Evolutionary conservation across 371 early-diverging fungal genomes (phyloP).

Genomic region (Chytridium lagenaria): DNA sequence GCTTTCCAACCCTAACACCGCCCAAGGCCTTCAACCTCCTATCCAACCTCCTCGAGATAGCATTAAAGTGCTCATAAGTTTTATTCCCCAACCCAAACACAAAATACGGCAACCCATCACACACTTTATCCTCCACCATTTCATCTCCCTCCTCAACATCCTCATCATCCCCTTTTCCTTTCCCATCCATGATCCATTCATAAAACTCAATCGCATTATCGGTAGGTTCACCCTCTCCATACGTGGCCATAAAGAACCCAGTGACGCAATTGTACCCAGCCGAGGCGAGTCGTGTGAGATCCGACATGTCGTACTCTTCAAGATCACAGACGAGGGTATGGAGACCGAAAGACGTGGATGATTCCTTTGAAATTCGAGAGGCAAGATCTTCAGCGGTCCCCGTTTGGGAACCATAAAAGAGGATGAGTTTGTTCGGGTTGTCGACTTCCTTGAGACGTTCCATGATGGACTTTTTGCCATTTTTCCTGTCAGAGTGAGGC

Average conservation of each 20-base stretch:
- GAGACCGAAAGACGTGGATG: slow-evolving; percentile 74
- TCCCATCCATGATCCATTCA: slow-evolving; percentile 68
- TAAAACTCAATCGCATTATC: slow-evolving; percentile 90
- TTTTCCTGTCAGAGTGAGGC: not conserved
- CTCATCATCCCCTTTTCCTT: slow-evolving; percentile 62
- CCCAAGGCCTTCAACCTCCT: slow-evolving; percentile 70
- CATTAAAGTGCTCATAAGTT: slow-evolving; percentile 96
- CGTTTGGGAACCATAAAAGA: slow-evolving; percentile 95
- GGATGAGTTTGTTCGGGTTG: slow-evolving; percentile 51
- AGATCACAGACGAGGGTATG: slow-evolving; percentile 80
- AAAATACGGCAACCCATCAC: slow-evolving; percentile 72
- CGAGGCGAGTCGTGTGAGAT: slow-evolving; percentile 69
- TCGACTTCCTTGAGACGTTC: slow-evolving; percentile 31
- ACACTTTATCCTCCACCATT: slow-evolving; percentile 60
- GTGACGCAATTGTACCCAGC: slow-evolving; percentile 61
- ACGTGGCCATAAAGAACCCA: slow-evolving; percentile 89
- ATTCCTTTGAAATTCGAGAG: slow-evolving; percentile 83
- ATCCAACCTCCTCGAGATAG: slow-evolving; percentile 74
- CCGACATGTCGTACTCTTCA: slow-evolving; percentile 85
- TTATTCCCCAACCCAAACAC: slow-evolving; percentile 97
- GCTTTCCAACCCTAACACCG: slow-evolving; percentile 76
- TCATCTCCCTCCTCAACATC: slow-evolving; percentile 59
- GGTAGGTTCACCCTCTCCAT: slow-evolving; percentile 90
- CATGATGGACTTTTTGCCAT: slow-evolving; percentile 50
- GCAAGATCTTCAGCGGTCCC: slow-evolving; percentile 97